Percentiles rank a stretch among this genome's conserved stretches.
phyloP scores from a whole-genome alignment of 1,284 basidiomycete species.

The Boletus coffeatus region DNA sequence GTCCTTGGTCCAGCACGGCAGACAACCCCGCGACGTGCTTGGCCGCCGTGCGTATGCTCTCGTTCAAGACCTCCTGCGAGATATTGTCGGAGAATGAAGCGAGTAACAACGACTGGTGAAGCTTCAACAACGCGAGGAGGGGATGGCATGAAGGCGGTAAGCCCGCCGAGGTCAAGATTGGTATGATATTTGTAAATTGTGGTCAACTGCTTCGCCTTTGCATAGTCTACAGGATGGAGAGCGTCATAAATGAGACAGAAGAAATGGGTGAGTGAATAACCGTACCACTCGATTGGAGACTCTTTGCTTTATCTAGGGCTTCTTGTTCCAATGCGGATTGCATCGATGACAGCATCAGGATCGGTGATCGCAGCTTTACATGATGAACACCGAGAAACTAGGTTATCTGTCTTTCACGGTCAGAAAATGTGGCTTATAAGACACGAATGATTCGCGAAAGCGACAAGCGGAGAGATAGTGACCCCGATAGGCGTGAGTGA shows the following conservation, averaged over 20 bases:
- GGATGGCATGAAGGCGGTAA: constrained; percentile 66
- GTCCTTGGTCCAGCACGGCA: constrained; percentile 55
- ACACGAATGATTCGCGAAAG: constrained; percentile 90
- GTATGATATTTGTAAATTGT: constrained; percentile 47
- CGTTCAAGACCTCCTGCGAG: constrained; percentile 53
- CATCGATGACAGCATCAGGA: constrained; percentile 32
- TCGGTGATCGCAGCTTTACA: constrained; percentile 33
- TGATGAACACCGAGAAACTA: too few relatives aligned
- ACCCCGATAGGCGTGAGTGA: constrained; percentile 76
- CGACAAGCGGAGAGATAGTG: constrained; percentile 71
- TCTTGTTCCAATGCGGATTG: constrained; percentile 59
- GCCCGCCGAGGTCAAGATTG: constrained; percentile 50
- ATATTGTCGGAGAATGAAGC: constrained; percentile 35
- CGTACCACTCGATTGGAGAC: constrained; percentile 52
- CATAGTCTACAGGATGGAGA: constrained; percentile 40
- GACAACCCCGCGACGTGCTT: constrained; percentile 52
- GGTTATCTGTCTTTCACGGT: too few relatives aligned
- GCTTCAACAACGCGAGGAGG: constrained; percentile 65
- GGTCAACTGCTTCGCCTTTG: constrained; percentile 54
- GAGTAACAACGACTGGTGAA: constrained; percentile 65
- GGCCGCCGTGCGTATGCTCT: constrained; percentile 53
- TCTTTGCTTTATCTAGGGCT: constrained; percentile 63
- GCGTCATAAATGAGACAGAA: neutral
- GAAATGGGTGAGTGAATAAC: constrained; percentile 1
- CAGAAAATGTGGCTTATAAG: constrained; percentile 22